Evolutionary conservation across 1,139 yeast genomes (phyloP).

Genomic region (Suhomyces ambrosiae): DNA sequence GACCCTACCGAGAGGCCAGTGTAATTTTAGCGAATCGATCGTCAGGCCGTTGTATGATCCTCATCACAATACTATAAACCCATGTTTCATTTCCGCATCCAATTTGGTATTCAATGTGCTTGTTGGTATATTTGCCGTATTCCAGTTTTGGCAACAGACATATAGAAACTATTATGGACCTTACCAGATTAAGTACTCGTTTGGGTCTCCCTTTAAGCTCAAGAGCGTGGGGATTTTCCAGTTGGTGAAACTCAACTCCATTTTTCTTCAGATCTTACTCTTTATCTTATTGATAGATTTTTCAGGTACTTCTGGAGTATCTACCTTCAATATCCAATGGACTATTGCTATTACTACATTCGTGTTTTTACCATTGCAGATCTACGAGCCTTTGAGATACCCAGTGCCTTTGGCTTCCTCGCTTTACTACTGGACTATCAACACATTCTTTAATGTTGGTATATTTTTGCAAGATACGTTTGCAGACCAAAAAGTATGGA

Average conservation of each 20-base stretch:
- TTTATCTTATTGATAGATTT: conserved; percentile 20
- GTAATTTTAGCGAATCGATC: conserved; percentile 8
- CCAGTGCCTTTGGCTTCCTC: conserved; percentile 37
- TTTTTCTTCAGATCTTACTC: conserved; percentile 27
- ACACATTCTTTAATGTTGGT: conserved; percentile 21
- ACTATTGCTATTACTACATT: conserved; percentile 4
- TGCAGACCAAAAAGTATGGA: conserved; percentile 31
- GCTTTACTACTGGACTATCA: conserved; percentile 42
- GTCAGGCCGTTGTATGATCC: conserved; percentile 27
- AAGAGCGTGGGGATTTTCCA: conserved; percentile 33
- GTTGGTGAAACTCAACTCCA: conserved; percentile 26
- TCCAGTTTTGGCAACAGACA: conserved; percentile 22
- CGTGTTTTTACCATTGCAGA: conserved; percentile 39
- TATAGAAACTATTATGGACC: conserved; percentile 31
- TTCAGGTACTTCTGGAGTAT: conserved; percentile 1
- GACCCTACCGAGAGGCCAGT: conserved; percentile 9
- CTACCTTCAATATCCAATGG: conserved; percentile 12
- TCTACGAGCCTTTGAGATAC: conserved; percentile 34
- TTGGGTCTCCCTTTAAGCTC: conserved; percentile 30
- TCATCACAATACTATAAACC: conserved; percentile 32
- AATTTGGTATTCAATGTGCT: conserved; percentile 15
- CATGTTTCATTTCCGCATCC: conserved; percentile 33
- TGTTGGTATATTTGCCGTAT: conserved; percentile 18
- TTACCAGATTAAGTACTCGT: conserved; percentile 29
- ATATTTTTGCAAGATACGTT: conserved; percentile 31